Evolutionary conservation across 2,329 filamentous ascomycete genomes (phyloP).

Genomic region (Elsinoe necatrix): DNA sequence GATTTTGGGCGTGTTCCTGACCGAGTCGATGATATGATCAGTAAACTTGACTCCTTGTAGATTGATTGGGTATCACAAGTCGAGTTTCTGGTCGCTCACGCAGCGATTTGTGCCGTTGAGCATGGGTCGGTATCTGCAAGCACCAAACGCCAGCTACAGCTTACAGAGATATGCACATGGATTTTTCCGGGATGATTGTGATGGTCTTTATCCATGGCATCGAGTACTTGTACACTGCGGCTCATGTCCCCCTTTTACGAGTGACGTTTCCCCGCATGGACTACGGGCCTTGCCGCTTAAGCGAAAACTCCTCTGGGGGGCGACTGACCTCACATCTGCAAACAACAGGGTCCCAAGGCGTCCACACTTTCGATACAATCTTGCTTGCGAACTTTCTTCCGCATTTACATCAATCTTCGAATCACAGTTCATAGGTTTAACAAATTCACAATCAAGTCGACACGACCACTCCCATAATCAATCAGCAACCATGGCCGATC

Average conservation of each 20-base stretch:
- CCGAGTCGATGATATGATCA: background rate
- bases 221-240: too few relatives aligned
- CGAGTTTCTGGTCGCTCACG: too few relatives aligned
- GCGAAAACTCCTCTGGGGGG: background rate
- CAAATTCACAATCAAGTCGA: background rate
- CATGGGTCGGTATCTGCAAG: too few relatives aligned
- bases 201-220: too few relatives aligned
- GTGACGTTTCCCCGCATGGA: background rate
- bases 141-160: too few relatives aligned
- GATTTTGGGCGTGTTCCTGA: background rate
- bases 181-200: too few relatives aligned
- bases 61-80: background rate
- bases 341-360: background rate
- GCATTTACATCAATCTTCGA: background rate
- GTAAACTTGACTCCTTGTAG: background rate
- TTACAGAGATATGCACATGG: too few relatives aligned
- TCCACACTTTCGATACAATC: background rate
- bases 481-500: background rate
- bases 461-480: too few relatives aligned
- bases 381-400: background rate
- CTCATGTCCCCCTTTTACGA: too few relatives aligned
- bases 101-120: too few relatives aligned
- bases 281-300: background rate
- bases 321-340: slow-evolving; percentile 13
- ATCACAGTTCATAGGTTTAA: background rate